phyloP scores from a whole-genome alignment of 2,329 filamentous ascomycete genomes.

The Scleromitrula shiraiana region DNA sequence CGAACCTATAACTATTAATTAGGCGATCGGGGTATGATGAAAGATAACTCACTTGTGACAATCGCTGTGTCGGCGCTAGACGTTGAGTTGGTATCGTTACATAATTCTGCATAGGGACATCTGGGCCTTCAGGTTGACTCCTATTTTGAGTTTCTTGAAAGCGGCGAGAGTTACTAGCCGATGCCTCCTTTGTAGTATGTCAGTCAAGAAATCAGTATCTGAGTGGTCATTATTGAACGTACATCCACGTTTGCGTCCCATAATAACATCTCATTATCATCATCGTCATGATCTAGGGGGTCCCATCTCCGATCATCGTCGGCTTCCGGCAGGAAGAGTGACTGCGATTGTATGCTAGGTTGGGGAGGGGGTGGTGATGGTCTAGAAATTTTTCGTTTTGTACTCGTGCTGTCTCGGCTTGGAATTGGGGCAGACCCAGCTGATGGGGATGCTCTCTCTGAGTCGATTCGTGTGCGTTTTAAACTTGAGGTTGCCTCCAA shows the following conservation, averaged over 20 bases:
- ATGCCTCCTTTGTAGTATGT: constrained; percentile 18
- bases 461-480: constrained; percentile 16
- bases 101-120: neutral
- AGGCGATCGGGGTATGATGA: constrained; percentile 9
- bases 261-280: constrained; percentile 58
- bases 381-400: constrained; percentile 32
- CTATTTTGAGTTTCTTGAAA: constrained; percentile 14
- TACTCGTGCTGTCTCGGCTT: constrained; percentile 23
- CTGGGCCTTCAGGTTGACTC: constrained; percentile 7
- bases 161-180: constrained; percentile 21
- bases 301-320: constrained; percentile 69
- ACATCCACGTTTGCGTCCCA: constrained; percentile 66
- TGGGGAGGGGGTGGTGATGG: constrained; percentile 47
- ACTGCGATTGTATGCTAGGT: constrained; percentile 54
- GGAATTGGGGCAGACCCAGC: constrained; percentile 14
- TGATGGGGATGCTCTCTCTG: constrained; percentile 26
- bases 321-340: constrained; percentile 57
- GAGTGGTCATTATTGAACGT: constrained; percentile 26
- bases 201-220: no score
- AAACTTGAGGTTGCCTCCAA: constrained; percentile 24
- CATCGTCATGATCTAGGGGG: constrained; percentile 57
- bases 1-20: constrained; percentile 25
- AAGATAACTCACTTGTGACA: constrained; percentile 55
- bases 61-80: constrained; percentile 64
- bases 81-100: constrained; percentile 25